These are phyloP conservation scores for Chimonanthus praecox DNA, from an alignment of 164 flowering plant genomes.

Conservation along the genomic window DNA sequence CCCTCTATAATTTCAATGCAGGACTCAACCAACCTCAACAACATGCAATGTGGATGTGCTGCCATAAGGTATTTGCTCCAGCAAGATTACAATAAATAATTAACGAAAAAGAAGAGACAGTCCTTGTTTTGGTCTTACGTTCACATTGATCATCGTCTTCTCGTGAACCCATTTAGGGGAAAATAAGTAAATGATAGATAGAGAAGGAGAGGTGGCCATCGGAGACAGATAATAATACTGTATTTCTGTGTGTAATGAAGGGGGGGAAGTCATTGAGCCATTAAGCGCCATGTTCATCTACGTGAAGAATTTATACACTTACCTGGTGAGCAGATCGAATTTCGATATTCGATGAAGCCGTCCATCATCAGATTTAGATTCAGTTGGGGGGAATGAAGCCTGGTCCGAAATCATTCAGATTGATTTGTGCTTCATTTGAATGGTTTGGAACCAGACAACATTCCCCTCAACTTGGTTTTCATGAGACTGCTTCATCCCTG, in stretches of 20 bases:
- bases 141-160: neutral
- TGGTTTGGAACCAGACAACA: slow-evolving; percentile 16
- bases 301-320: neutral
- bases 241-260: neutral
- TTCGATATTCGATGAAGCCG: neutral
- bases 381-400: slow-evolving; percentile 69
- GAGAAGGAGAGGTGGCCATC: neutral
- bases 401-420: slow-evolving; percentile 74
- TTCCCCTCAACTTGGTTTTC: slow-evolving; percentile 16
- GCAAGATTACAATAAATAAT: too few species aligned
- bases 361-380: too few species aligned
- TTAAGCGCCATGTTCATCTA: neutral
- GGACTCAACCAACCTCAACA: too few species aligned
- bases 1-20: too few species aligned
- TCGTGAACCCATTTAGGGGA: neutral
- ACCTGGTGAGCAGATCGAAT: neutral
- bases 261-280: neutral
- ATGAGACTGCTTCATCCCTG: neutral
- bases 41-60: neutral
- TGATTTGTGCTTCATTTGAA: neutral
- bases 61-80: neutral
- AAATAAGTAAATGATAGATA: neutral
- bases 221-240: neutral
- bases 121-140: neutral
- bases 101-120: neutral